Base-by-base conservation (phyloP, 2,329 filamentous ascomycete species). In the Beauveria scarabaeidicola region DNA sequence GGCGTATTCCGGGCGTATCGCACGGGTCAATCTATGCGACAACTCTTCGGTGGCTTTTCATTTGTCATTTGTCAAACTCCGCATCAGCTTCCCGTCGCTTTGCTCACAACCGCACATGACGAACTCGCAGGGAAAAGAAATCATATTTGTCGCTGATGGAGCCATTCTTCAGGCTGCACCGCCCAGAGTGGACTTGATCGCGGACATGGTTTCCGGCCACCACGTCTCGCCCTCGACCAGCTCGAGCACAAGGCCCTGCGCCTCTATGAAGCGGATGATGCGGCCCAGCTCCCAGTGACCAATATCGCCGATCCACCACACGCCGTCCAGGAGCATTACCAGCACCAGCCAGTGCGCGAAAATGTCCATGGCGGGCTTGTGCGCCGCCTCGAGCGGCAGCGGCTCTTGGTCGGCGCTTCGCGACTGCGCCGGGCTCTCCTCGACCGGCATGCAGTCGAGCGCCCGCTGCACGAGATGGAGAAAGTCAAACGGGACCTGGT, bases 311-410 rank as follows among this genome's bases (percentile, higher is more conserved):
- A 75, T 73, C 73, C 73, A 75, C 73, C 73, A 75, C 1, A 75
- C 72, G 0, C 69, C 69, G 56, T 75, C 73, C 3, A 75, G 51
- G n/a, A 74, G 21, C 61, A 73, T 66, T 0, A 74, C 66, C 1
- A 75, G 52, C 5, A 74, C 72, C 5, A 75, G 68, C 73, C 73
- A 75, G 46, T 75, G 73, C 0, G 72, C 66, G 54, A 74, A 73
- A 1, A 75, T 73, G 9, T 75, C 69, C 50, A 74, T 61, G 1
- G 72, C 72, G 3, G 73, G 65, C 21, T 65, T 62, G 8, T 66
- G 59, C 2, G 59, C 61, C 1, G 64, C 38, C 13, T 59, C 65
- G 1, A 55, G 27, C 4, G 38, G 41, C 29, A 25, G 11, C 46
- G 17, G 44, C 44, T 23, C 23, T 23, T 7, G 32, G 5, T 44